phyloP scores from a whole-genome alignment of 768 basidiomycete species.

The Tylopilus felleus region DNA sequence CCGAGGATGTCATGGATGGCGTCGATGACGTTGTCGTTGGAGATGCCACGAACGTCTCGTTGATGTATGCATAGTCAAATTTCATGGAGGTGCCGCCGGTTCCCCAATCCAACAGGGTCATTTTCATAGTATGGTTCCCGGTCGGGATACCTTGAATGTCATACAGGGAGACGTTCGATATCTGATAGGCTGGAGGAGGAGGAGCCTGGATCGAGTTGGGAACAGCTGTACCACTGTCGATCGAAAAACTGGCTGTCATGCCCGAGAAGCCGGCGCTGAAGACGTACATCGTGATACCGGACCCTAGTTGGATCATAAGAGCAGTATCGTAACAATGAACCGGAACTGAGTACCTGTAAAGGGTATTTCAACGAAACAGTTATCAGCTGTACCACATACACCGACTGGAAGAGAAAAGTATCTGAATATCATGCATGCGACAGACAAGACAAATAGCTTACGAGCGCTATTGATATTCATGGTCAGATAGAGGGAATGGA shows the following conservation, averaged over 20 bases:
- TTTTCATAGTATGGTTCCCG: slow-evolving; percentile 17
- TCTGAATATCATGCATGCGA: background rate
- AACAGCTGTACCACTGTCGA: slow-evolving; percentile 12
- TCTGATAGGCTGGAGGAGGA: slow-evolving; percentile 15
- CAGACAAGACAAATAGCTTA: slow-evolving; percentile 3
- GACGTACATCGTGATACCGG: slow-evolving; percentile 28
- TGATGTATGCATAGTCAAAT: slow-evolving; percentile 26
- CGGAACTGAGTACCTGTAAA: slow-evolving; percentile 14
- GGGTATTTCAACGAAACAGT: slow-evolving; percentile 19
- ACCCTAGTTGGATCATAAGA: slow-evolving; percentile 13
- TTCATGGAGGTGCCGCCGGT: slow-evolving; percentile 17
- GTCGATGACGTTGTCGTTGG: slow-evolving; percentile 1
- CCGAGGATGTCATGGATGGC: background rate
- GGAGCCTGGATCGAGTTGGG: slow-evolving; percentile 5
- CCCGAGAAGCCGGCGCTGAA: slow-evolving; percentile 19
- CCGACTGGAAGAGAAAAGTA: slow-evolving; percentile 7
- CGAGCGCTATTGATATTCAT: slow-evolving; percentile 10
- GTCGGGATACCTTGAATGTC: slow-evolving; percentile 14
- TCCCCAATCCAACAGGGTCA: slow-evolving; percentile 23
- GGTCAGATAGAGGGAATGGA: background rate
- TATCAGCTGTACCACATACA: slow-evolving; percentile 10
- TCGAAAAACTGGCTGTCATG: slow-evolving; percentile 21
- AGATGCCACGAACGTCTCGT: slow-evolving; percentile 18
- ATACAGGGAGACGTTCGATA: slow-evolving; percentile 22
- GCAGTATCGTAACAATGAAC: background rate